Evolutionary conservation across 257 asterid species (phyloP).

Genomic region (Salvia rosmarinus): DNA sequence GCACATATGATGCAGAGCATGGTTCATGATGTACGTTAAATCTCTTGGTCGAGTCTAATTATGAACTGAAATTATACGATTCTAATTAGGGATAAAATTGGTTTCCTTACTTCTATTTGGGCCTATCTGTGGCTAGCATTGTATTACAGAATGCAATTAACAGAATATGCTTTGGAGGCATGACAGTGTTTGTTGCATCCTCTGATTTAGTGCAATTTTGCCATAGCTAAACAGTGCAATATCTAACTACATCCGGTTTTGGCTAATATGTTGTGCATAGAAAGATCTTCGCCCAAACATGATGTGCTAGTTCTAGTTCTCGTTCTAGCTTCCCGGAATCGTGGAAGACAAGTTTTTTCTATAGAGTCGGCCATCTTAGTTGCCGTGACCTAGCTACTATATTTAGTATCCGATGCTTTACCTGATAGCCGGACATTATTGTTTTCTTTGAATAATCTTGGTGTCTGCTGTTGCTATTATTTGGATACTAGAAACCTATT

Average conservation of each 20-base stretch:
- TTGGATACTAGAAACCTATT: not conserved
- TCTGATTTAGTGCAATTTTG: no score
- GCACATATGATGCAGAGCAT: slow-evolving; percentile 40
- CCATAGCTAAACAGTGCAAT: no score
- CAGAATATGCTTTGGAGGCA: no score
- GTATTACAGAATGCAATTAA: no score
- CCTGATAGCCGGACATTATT: not conserved
- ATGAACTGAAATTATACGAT: not conserved
- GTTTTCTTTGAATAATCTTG: not conserved
- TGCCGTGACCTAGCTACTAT: not conserved
- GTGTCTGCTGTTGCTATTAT: slow-evolving; percentile 3
- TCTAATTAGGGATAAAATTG: not conserved
- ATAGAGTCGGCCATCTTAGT: not conserved
- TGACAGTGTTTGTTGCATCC: no score
- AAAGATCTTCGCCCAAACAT: no score
- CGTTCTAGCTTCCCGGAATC: no score
- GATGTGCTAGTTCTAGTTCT: no score
- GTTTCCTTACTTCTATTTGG: not conserved
- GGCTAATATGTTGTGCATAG: no score
- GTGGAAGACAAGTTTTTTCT: not conserved
- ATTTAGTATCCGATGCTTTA: not conserved
- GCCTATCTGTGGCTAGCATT: not conserved
- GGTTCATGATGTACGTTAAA: slow-evolving; percentile 55
- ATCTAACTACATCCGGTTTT: no score
- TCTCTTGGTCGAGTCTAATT: slow-evolving; percentile 15